These are phyloP conservation scores for Brassica cretica DNA, from an alignment of 345 rosid genomes.

Conservation along the genomic window DNA sequence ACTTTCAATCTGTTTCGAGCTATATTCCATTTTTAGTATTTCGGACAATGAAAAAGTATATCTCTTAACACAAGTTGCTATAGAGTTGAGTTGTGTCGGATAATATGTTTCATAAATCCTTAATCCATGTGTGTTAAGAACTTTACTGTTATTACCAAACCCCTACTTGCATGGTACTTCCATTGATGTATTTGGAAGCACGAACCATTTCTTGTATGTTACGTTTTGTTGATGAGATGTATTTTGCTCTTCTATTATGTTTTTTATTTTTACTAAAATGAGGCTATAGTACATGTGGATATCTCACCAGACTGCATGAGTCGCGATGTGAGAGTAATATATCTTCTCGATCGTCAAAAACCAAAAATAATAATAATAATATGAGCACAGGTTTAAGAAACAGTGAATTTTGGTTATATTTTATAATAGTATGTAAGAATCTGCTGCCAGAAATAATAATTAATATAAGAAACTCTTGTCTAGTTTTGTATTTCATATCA, in stretches of 20 bases:
- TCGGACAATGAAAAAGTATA: neutral
- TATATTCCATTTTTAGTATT: neutral
- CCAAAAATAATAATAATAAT: neutral
- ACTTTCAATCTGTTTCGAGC: conserved; percentile 1
- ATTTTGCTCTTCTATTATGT: neutral
- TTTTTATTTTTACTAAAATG: neutral
- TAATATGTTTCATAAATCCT: neutral
- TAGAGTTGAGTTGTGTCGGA: neutral
- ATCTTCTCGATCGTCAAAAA: neutral
- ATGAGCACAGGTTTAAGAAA: neutral
- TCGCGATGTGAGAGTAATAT: neutral
- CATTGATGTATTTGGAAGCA: neutral
- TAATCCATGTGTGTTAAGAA: neutral
- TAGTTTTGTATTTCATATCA: neutral
- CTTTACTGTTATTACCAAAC: neutral
- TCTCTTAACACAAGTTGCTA: neutral
- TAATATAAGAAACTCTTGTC: neutral
- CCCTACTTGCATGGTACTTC: neutral
- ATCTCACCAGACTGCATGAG: neutral
- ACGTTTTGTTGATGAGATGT: neutral
- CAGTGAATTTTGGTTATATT: neutral
- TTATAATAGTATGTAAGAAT: neutral
- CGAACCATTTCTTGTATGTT: neutral
- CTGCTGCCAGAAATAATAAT: neutral
- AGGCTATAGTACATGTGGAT: neutral